Conservation (phyloP, 805 yeast genomes). For the Saccharomycopsis sp. region DNA sequence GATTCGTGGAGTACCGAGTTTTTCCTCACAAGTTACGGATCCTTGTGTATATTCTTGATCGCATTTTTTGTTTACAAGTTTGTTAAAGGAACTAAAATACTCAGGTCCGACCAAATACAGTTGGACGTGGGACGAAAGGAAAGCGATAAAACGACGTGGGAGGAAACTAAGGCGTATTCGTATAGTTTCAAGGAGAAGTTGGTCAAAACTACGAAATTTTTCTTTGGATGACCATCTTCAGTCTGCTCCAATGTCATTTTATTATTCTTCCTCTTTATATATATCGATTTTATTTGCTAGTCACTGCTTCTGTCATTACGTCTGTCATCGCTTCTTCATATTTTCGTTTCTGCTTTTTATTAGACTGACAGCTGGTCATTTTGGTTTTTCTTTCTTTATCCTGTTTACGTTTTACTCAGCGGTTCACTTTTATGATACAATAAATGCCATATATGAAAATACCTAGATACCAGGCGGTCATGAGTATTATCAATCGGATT, state of each 20-base stretch:
- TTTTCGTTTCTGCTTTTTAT: neutral
- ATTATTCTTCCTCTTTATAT: neutral
- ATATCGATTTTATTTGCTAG: constrained; percentile 2
- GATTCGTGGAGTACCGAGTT: constrained; percentile 54
- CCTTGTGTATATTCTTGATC: constrained; percentile 44
- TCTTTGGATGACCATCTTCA: constrained; percentile 4
- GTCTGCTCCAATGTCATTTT: neutral
- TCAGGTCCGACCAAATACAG: constrained; percentile 66
- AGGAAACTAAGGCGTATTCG: constrained; percentile 48
- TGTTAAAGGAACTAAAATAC: constrained; percentile 55
- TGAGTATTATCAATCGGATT: too few relatives aligned
- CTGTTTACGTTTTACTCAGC: too few relatives aligned
- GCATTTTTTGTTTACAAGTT: constrained; percentile 51
- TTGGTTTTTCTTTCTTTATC: too few relatives aligned
- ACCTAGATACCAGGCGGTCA: too few relatives aligned
- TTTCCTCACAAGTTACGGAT: constrained; percentile 61
- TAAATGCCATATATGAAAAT: too few relatives aligned
- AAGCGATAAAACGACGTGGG: constrained; percentile 76
- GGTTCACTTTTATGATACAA: too few relatives aligned
- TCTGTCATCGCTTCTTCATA: neutral
- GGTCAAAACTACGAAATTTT: constrained; percentile 1
- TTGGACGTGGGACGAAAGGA: constrained; percentile 81
- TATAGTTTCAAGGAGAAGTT: constrained; percentile 28
- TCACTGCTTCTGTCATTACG: neutral
- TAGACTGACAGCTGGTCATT: neutral